Base-by-base conservation (phyloP, 257 asterid genomes). In the Nicotiana tabacum region DNA sequence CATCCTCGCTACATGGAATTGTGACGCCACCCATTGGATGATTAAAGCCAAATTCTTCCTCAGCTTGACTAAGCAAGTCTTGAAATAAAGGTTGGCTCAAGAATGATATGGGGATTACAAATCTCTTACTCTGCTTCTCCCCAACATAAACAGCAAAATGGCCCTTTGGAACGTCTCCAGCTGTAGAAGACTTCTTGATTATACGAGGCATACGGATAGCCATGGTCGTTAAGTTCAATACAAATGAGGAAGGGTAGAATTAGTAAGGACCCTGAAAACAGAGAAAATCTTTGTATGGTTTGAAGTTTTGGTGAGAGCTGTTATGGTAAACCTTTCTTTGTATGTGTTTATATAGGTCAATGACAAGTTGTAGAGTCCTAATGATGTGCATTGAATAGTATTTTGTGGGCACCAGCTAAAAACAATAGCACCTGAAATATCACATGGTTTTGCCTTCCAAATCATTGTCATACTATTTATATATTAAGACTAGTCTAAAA, bases 31-130 rank as follows among this genome's bases (percentile, higher is more conserved):
- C 76, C 76, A 66, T 30, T 32, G 51, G 27, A 66, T 66, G 76
- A 33, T 66, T 0, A 16, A 66, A 33, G 29, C 76, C 76, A 66
- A 66, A 66, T 32, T 32, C 76, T 33, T 66, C 51, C 13, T 33
- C 51, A 66, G 51, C 76, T 66, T 33, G 76, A 66, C 27, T 0
- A 16, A 66, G 76, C 76, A 66, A 66, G 62, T 56, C 62, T 56
- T 56, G 24, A 56, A 56, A 56, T 56, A 17, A 8, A 17, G 24
- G 24, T 56, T 66, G 1, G 3, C 51, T 66, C 48, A 66, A 66
- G 77, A 66, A 86, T n/a, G 85, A 62, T 27, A 88, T 9, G 0
- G 90, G 92, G 6, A 86, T 60, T 62, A 83, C 77, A 57, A 81
- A 82, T 58, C 84, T 74, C 81, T 82, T 87, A 83, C 69, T 84